Evolutionary conservation across 2,329 filamentous ascomycete genomes (phyloP), one percentile per base, ranked within the genome.

Genomic region (Fragosphaeria purpurea): DNA sequence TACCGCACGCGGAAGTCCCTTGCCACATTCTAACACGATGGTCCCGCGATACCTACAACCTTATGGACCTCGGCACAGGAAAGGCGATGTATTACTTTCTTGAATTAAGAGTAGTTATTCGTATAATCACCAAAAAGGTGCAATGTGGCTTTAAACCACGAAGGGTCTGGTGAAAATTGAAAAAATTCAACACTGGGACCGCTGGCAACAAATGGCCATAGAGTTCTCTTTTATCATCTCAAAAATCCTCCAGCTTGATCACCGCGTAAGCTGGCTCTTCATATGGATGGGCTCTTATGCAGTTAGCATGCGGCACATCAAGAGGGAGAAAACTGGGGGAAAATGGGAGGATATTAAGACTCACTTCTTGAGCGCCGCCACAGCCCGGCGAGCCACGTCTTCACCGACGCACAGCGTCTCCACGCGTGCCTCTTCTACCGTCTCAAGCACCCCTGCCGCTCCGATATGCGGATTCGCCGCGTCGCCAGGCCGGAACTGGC

Each of bases 381-480:
- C 80, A 1, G 75, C 82, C 41, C 70, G 71, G 55, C 67, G 70
- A 0, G 71, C 70, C 31, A 77, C 70, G 7, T 83, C 76, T 58
- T 76, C 73, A 0, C 81, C 79, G 0, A 79, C 57, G 59, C 80
- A 82, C 2, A 84, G 60, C 1, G 77, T 76, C 68, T 88, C 83
- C 12, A 85, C 77, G 45, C 74, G 72, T 2, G 76, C 70, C 63
- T 87, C 83, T 4, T 75, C 70, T 0, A 79, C 70, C 52, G 78
- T 62, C 63, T 86, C 80, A 1, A 86, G 59, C 41, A 68, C 62
- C 41, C 58, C 56, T 1, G 72, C 66, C 8, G 66, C 65, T 0
- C 83, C 84, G 54, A 86, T 79, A 58, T 79, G 67, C 4, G 83
- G 83, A 45, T 81, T 82, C 1, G 83, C 80, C 0, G 68, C 62